phyloP scores from a whole-genome alignment of 176 grass and related monocot genomes.

The Melocanna baccifera region DNA sequence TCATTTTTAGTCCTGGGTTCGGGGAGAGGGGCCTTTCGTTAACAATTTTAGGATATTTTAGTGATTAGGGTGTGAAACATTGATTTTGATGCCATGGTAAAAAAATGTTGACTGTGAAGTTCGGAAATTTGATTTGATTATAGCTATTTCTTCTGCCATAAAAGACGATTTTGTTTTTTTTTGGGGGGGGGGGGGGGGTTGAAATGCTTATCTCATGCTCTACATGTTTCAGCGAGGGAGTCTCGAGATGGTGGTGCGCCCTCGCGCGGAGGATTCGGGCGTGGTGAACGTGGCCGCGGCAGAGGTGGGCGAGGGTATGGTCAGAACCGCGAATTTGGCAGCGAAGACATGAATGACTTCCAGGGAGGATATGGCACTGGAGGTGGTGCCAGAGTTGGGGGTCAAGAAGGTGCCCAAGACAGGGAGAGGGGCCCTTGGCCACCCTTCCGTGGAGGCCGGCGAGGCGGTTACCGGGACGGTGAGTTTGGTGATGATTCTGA shows the following conservation, averaged over 20 bases:
- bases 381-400: slow-evolving; percentile 42
- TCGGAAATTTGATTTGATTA: not conserved
- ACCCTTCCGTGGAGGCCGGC: slow-evolving; percentile 50
- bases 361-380: slow-evolving; percentile 47
- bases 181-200: not conserved
- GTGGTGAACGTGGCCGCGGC: slow-evolving; percentile 53
- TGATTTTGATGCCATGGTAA: not conserved
- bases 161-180: not conserved
- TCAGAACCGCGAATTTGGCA: slow-evolving; percentile 46
- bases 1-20: not conserved
- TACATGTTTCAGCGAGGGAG: slow-evolving; percentile 52
- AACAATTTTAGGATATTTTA: not conserved
- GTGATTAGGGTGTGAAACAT: not conserved
- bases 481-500: slow-evolving; percentile 58
- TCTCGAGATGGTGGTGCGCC: slow-evolving; percentile 17
- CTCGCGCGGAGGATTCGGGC: slow-evolving; percentile 52
- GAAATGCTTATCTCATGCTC: not conserved
- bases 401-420: slow-evolving; percentile 46
- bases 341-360: slow-evolving; percentile 54
- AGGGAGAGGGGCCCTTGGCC: slow-evolving; percentile 47
- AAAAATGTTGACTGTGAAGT: not conserved
- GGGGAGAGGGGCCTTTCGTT: not conserved
- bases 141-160: not conserved
- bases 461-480: slow-evolving; percentile 53
- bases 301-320: slow-evolving; percentile 54